Evolutionary conservation across 116 monocot genomes (phyloP), one percentile per base, ranked within the genome.

Genomic region (Trichopus zeylanicus): DNA sequence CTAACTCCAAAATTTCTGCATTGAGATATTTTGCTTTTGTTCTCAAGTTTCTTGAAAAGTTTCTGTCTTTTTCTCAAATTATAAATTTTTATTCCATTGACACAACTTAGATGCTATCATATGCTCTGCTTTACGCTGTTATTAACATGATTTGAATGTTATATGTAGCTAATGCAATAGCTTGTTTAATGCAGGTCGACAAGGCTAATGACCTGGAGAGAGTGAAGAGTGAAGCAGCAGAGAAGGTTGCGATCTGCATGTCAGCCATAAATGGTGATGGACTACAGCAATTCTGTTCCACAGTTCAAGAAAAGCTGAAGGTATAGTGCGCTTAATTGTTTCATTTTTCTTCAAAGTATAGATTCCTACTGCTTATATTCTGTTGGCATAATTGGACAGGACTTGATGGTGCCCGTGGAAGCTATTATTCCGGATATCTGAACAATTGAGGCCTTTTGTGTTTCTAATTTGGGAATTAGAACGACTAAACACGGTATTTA

Each of bases 341-440:
- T 33, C 32, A 42, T 42, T 12, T 42, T 42, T 42, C n/a, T 0
- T 13, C 6, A 26, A 15, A 2, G 15, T 30, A 23, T 27, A 8
- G 28, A 53, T 28, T 73, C 4, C 6, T 48, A 48, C 62, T 42
- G 13, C 12, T 42, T 9, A 15, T 42, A 16, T 0, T n/a, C n/a
- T n/a, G n/a, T 22, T 6, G 5, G 7, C 3, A 7, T 52, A n/a
- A n/a, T n/a, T n/a, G n/a, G 24, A 64, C 75, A 98, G 97, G 84
- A 82, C 57, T 79, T 88, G 9, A 39, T 98, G 80, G 82, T 91
- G 35, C 71, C 51, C 6, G 79, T 98, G 27, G 97, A 98, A 75
- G 88, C 88, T 70, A 30, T 91, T 55, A 68, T 98, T 62, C 91
- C 97, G n/a, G n/a, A n/a, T n/a, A n/a, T n/a, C n/a, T n/a, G n/a